Conservation (phyloP, 2,329 filamentous ascomycete species). For the Chrysoporthe cubensis region DNA sequence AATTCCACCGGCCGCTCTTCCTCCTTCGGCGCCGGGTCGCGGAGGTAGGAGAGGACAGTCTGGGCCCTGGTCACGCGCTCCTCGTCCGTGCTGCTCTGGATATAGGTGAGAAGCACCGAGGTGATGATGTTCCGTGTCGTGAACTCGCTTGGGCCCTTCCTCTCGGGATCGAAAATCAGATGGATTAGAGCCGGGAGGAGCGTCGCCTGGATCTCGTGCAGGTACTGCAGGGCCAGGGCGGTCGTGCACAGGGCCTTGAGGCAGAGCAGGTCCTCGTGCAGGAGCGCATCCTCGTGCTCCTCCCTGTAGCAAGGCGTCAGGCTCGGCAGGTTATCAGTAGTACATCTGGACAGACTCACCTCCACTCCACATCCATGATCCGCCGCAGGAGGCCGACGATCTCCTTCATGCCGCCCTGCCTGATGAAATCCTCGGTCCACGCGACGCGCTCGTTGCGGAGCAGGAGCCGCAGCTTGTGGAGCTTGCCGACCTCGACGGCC, state of each 20-base stretch:
- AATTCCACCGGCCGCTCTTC: constrained; percentile 79
- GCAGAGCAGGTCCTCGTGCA: constrained; percentile 91
- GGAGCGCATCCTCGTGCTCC: constrained; percentile 90
- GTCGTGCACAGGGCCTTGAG: constrained; percentile 95
- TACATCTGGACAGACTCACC: constrained; percentile 56
- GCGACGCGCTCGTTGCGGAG: constrained; percentile 93
- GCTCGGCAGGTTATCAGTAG: neutral
- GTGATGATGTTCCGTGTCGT: constrained; percentile 90
- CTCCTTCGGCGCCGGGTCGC: constrained; percentile 77
- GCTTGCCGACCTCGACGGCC: constrained; percentile 86
- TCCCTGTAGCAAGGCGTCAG: constrained; percentile 60
- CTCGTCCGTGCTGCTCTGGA: constrained; percentile 66
- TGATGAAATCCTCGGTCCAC: constrained; percentile 93
- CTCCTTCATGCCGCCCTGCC: constrained; percentile 88
- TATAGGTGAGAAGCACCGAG: constrained; percentile 85
- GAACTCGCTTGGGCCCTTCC: constrained; percentile 96
- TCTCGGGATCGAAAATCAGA: constrained; percentile 97
- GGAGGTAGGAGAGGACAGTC: constrained; percentile 78
- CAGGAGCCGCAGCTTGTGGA: constrained; percentile 89
- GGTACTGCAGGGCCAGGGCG: constrained; percentile 78
- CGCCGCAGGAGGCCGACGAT: constrained; percentile 84
- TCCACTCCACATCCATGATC: constrained; percentile 97
- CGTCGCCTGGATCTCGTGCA: constrained; percentile 76
- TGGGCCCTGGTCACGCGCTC: constrained; percentile 71
- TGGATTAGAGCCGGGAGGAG: constrained; percentile 84